Evolutionary conservation across 306 rosid species (phyloP).

Genomic region (Lupinus albus): DNA sequence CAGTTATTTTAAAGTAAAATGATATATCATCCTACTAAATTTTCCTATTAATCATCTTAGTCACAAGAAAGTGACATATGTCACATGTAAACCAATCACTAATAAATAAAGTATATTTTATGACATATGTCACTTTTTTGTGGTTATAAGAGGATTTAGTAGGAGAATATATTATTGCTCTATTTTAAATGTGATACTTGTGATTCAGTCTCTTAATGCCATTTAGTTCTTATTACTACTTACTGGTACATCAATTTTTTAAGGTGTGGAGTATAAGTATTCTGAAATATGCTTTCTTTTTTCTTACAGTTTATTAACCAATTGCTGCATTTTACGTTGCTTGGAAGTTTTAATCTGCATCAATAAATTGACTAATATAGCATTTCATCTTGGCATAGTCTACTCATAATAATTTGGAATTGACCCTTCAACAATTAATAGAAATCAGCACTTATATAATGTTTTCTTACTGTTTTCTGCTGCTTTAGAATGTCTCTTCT

Average conservation of each 20-base stretch:
- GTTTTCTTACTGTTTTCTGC: constrained; percentile 6
- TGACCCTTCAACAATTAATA: constrained; percentile 5
- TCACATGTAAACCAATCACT: too few relatives aligned
- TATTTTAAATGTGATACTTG: constrained; percentile 3
- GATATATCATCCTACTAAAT: too few relatives aligned
- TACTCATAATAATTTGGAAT: constrained; percentile 9
- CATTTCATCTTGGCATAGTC: neutral
- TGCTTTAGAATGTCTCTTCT: constrained; percentile 14
- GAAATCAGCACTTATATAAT: neutral
- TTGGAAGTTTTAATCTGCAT: constrained; percentile 25
- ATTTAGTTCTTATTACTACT: neutral
- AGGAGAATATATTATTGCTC: too few relatives aligned
- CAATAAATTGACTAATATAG: neutral
- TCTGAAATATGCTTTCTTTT: neutral
- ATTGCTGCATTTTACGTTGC: neutral
- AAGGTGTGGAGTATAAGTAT: neutral
- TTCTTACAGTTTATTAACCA: neutral
- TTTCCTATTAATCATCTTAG: too few relatives aligned
- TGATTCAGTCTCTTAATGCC: constrained; percentile 13
- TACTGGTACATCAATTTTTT: neutral
- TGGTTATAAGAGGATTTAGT: too few relatives aligned
- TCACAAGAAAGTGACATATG: too few relatives aligned
- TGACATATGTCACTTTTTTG: too few relatives aligned
- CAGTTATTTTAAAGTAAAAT: constrained; percentile 19
- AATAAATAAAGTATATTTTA: too few relatives aligned